phyloP scores from a whole-genome alignment of 441 rosid genomes.

The Iberis amara region DNA sequence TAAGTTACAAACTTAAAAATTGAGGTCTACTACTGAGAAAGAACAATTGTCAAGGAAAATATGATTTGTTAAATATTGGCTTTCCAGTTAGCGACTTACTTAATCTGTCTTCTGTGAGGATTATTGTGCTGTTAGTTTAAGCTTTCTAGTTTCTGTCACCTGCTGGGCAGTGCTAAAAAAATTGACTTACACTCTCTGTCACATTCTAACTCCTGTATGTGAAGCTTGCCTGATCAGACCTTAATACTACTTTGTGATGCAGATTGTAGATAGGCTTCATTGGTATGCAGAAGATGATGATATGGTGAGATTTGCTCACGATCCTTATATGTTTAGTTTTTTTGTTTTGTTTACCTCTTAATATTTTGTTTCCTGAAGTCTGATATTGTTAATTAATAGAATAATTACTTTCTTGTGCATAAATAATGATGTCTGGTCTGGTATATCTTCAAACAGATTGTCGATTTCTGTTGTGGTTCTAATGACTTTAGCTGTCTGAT shows the following conservation, averaged over 20 bases:
- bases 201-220: conserved; percentile 11
- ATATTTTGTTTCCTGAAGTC: background rate
- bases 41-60: conserved; percentile 14
- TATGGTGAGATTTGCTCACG: conserved; percentile 46
- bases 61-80: conserved; percentile 6
- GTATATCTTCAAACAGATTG: conserved; percentile 51
- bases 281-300: conserved; percentile 81
- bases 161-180: conserved; percentile 5
- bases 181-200: background rate
- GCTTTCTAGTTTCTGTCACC: conserved; percentile 10
- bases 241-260: conserved; percentile 32
- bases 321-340: conserved; percentile 12
- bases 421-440: conserved; percentile 22
- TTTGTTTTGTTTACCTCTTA: conserved; percentile 10
- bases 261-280: conserved; percentile 80
- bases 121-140: conserved; percentile 10
- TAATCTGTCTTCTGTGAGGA: conserved; percentile 14
- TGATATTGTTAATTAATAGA: background rate
- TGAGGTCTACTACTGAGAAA: conserved; percentile 7
- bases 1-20: background rate
- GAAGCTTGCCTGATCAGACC: conserved; percentile 19
- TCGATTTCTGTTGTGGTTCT: conserved; percentile 95
- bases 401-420: conserved; percentile 10
- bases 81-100: conserved; percentile 5
- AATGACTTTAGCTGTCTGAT: conserved; percentile 81